Evolutionary conservation across 345 rosid species (phyloP), one percentile per base, ranked within the genome.

Genomic region (Salix koriyanagi): DNA sequence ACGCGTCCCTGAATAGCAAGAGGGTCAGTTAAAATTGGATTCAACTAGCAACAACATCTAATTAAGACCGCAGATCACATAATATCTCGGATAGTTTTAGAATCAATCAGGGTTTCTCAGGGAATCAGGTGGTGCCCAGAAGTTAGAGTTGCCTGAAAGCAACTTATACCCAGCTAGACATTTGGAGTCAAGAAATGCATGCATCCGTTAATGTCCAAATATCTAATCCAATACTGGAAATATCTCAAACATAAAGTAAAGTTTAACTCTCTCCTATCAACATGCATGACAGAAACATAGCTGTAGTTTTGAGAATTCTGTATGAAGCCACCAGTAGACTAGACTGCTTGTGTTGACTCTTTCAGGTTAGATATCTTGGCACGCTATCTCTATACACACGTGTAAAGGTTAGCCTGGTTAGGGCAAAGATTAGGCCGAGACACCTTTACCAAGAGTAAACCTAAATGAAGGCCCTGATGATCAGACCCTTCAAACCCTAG

Each of bases 281-380:
- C 61, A 8, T n/a, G 61, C 61, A 8, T n/a, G 61, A 56, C 4
- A 21, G 9, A 56, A 56, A 71, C 2, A 50, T 21, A 11, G 5
- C 46, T 7, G 26, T 25, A 52, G 58, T 41, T 54, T 66, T 75
- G 75, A 73, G 76, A 25, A 54, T 79, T 58, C 79, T 48, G 15
- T 0, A 21, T 39, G 18, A 16, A 84, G 85, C 81, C 83, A 77
- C 83, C 85, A 67, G n/a, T 75, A 10, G 84, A 82, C 78, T 68
- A 68, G 6, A 50, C 16, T n/a, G 16, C 1, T 65, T 28, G 7
- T 41, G 74, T 30, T 54, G 14, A 34, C 54, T 23, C 37, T 25
- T 54, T 0, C 37, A 23, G 21, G 37, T 60, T 71, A 7, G 65
- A 73, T 44, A 41, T 7, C 61, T 50, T 6, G 23, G 13, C 81